Percentiles rank a stretch among this genome's conserved stretches.
Evolutionary conservation across 2,329 filamentous ascomycete species (phyloP).

Genomic region (Alternaria gansuensis): DNA sequence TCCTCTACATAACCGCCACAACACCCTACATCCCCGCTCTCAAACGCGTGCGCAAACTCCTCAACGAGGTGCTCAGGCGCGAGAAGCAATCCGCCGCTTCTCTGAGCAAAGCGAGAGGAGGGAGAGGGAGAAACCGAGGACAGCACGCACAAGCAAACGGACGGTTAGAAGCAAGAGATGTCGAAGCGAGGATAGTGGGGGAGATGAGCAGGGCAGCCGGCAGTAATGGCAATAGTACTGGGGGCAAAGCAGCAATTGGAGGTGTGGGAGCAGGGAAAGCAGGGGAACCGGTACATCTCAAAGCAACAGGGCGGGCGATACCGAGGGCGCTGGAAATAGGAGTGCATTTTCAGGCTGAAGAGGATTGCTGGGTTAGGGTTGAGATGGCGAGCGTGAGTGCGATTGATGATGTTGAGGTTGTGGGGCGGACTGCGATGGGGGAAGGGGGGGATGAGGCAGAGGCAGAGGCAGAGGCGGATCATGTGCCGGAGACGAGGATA

Average conservation of each 20-base stretch:
- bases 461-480: slow-evolving; percentile 36
- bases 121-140: neutral
- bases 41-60: slow-evolving; percentile 70
- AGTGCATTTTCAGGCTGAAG: slow-evolving; percentile 70
- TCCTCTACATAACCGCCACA: slow-evolving; percentile 71
- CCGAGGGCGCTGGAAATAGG: slow-evolving; percentile 69
- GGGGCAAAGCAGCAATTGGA: slow-evolving; percentile 10
- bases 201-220: slow-evolving; percentile 23
- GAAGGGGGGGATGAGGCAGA: slow-evolving; percentile 27
- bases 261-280: slow-evolving; percentile 5
- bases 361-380: slow-evolving; percentile 66
- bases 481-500: slow-evolving; percentile 55
- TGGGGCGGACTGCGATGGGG: slow-evolving; percentile 6
- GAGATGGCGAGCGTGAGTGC: slow-evolving; percentile 70
- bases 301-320: slow-evolving; percentile 74
- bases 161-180: slow-evolving; percentile 40
- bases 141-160: slow-evolving; percentile 32
- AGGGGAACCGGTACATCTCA: slow-evolving; percentile 64
- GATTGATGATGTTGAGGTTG: slow-evolving; percentile 70
- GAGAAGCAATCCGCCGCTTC: slow-evolving; percentile 51
- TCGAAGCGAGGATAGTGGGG: slow-evolving; percentile 43
- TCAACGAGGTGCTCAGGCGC: slow-evolving; percentile 65
- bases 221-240: neutral
- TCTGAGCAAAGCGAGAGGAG: neutral
- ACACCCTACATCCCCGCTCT: slow-evolving; percentile 75